Evolutionary conservation across 2,329 filamentous ascomycete genomes (phyloP).

Genomic region (Sclerotinia minor): DNA sequence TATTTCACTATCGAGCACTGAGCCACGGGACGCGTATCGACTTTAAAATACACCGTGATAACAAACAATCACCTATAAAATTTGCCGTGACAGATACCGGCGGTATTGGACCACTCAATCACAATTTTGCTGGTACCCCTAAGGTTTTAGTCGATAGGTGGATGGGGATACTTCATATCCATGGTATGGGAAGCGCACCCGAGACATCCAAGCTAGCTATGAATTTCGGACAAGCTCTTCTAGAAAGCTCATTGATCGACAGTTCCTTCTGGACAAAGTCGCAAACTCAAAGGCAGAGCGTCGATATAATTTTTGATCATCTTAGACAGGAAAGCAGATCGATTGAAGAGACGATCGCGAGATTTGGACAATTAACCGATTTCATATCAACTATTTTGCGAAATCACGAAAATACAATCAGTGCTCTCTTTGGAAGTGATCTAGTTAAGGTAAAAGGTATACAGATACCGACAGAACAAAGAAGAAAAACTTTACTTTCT

Average conservation of each 20-base stretch:
- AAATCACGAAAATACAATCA: background rate
- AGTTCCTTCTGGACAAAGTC: conserved; percentile 2
- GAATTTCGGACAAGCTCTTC: background rate
- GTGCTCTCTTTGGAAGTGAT: background rate
- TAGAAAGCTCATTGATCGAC: background rate
- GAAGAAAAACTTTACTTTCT: background rate
- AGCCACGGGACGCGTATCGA: conserved; percentile 19
- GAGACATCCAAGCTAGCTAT: background rate
- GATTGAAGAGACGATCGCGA: background rate
- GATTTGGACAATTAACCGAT: background rate
- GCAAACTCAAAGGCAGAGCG: background rate
- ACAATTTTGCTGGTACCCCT: background rate
- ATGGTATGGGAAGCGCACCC: background rate
- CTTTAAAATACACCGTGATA: background rate
- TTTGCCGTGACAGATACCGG: background rate
- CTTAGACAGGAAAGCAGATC: background rate
- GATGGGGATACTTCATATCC: no score
- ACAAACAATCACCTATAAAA: background rate
- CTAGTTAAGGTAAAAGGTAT: accelerated
- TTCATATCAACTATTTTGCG: background rate
- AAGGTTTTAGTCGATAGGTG: background rate
- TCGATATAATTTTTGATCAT: background rate
- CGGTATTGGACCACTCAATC: background rate
- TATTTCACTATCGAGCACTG: conserved; percentile 26
- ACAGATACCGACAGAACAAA: background rate